phyloP scores from a whole-genome alignment of 495 filamentous ascomycete genomes.

The Penicillium turbatum region DNA sequence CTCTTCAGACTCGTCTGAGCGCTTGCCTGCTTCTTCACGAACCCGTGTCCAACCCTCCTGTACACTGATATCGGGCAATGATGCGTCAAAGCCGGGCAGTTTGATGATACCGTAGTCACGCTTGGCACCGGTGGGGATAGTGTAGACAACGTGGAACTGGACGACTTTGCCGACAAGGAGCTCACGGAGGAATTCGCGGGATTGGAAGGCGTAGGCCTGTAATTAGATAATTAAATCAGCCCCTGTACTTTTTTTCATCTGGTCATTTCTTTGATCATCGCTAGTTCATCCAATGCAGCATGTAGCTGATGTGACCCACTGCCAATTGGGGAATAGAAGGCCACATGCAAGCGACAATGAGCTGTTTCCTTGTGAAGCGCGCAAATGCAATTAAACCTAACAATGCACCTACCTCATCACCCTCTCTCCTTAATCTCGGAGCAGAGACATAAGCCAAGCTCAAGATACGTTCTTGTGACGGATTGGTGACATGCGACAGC shows the following conservation, averaged over 20 bases:
- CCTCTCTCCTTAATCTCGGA: slow-evolving; percentile 79
- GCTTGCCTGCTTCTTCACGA: slow-evolving; percentile 81
- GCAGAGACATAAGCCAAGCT: slow-evolving; percentile 89
- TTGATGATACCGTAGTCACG: slow-evolving; percentile 81
- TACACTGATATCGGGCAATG: slow-evolving; percentile 73
- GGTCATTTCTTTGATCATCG: not conserved
- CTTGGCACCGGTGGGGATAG: slow-evolving; percentile 70
- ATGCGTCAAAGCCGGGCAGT: slow-evolving; percentile 64
- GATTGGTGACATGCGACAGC: slow-evolving; percentile 69
- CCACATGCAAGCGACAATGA: not conserved
- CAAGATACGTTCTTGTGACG: slow-evolving; percentile 71
- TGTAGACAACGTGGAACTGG: slow-evolving; percentile 78
- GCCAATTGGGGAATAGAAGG: not conserved
- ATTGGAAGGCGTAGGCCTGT: slow-evolving; percentile 80
- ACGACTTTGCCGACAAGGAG: slow-evolving; percentile 80
- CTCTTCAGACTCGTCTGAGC: slow-evolving; percentile 78
- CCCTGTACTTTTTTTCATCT: not conserved
- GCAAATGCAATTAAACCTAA: slow-evolving; percentile 1
- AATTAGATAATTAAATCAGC: slow-evolving; percentile 4
- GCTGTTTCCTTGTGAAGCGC: not conserved
- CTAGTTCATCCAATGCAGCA: not conserved
- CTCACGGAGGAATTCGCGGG: slow-evolving; percentile 84
- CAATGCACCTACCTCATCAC: slow-evolving; percentile 66
- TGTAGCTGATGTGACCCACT: not conserved
- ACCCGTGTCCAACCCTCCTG: slow-evolving; percentile 87